Base-by-base conservation (phyloP, 1,284 basidiomycete species). In the Leccinum subatratum region DNA sequence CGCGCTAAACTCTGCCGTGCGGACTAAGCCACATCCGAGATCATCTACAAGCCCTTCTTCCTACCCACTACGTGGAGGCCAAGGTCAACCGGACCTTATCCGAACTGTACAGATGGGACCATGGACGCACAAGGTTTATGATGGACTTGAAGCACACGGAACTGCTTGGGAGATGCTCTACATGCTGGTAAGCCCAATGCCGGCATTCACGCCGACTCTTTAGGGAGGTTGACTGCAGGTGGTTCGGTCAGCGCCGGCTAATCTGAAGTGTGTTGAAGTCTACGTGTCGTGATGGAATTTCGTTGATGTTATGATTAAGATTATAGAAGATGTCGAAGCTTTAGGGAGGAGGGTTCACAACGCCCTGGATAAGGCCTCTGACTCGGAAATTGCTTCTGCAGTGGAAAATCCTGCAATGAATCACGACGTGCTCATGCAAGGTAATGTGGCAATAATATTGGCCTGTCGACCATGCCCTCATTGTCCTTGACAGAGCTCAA, bases 141-240 rank as follows among this genome's bases (percentile, higher is more conserved):
- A 96, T 71, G 95, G 95, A 63, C 82, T 97, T 11, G 95, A 96
- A 70, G 87, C 94, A n/a, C 89, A 94, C 64, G 95, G 96, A 83
- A 96, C 94, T 0, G 96, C 96, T 2, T 98, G 94, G 79, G 96
- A 99, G 79, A 96, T 96, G 7, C 93, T 99, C 84, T 96, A 96
- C 77, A 98, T 96, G 16, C 80, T 98, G 68, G 93, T 94, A 70
- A 72, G 89, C 12, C 22, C 5, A 12, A 54, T 11, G 16, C 7
- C 22, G 3, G 18, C 20, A 48, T 25, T 56, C 5, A 20, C 16
- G 18, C 20, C 25, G 30, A 34, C 32, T 61, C 11, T 3, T 34
- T 14, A 37, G 14, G 37, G 34, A 34, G 34, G 34, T 34, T 34
- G 34, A 34, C 34, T 34, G 34, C 34, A 34, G 34, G 34, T 34